Evolutionary conservation across 495 filamentous ascomycete genomes (phyloP).

Genomic region (Daldinia concentrica): DNA sequence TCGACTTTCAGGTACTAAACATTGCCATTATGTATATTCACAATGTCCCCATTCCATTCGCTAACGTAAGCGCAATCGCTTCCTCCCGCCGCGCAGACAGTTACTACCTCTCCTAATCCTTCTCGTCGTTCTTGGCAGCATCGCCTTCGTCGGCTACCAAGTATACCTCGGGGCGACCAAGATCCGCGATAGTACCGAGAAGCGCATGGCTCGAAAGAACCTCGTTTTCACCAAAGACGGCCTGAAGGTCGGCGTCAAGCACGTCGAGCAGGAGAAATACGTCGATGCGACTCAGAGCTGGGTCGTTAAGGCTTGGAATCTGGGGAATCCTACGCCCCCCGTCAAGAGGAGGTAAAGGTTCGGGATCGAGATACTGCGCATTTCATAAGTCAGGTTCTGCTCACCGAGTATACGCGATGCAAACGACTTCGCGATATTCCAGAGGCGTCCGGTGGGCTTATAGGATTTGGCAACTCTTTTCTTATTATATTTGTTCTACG

Average conservation of each 20-base stretch:
- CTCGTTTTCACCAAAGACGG: constrained; percentile 85
- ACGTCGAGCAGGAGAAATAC: constrained; percentile 78
- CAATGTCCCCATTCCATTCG: constrained; percentile 3
- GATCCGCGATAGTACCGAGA: constrained; percentile 71
- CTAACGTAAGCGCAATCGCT: constrained; percentile 30
- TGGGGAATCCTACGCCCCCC: constrained; percentile 58
- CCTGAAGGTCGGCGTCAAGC: constrained; percentile 80
- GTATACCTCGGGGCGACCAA: constrained; percentile 75
- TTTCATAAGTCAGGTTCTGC: neutral
- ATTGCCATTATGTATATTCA: constrained; percentile 3
- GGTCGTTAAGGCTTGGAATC: constrained; percentile 82
- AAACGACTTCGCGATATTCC: neutral
- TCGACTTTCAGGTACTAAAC: constrained; percentile 34
- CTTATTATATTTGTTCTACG: constrained; percentile 10
- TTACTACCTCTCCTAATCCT: constrained; percentile 80
- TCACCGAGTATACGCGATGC: constrained; percentile 5
- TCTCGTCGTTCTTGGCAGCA: constrained; percentile 66
- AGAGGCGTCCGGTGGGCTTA: constrained; percentile 4
- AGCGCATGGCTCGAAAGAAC: constrained; percentile 85
- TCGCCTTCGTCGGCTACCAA: constrained; percentile 75
- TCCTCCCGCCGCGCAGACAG: constrained; percentile 53
- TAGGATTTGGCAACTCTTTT: constrained; percentile 10
- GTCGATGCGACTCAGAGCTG: constrained; percentile 84
- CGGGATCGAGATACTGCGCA: neutral
- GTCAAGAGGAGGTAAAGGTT: constrained; percentile 32